Evolutionary conservation across 1,284 basidiomycete species (phyloP), one percentile per base, ranked within the genome.

Genomic region (Boletus smithii): DNA sequence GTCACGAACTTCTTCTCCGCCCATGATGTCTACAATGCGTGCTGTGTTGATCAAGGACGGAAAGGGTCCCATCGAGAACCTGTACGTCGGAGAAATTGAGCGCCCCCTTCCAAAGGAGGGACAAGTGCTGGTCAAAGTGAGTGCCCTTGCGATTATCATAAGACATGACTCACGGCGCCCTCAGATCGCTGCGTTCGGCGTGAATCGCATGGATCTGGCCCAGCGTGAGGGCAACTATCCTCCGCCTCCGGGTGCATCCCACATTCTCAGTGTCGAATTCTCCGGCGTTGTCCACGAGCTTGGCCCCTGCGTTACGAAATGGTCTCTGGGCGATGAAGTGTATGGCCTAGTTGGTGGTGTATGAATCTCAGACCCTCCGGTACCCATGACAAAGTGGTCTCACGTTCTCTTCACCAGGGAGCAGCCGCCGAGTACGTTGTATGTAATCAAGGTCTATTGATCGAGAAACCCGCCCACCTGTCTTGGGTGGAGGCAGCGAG

Each of bases 181-280:
- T 38, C 51, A 86, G 87, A 73, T 88, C 58, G 82, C 81, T 61
- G 83, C 83, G 0, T 95, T 95, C 63, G 91, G 91, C 13, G 66
- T 95, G 49, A 95, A 95, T 69, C 77, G 92, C 20, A 88, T 93
- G 91, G 93, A 95, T 64, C 76, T 93, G 38, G 53, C 67, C 32
- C 93, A 94, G 68, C 77, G 85, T 8, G 77, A 88, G 61, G 91
- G 91, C 7, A 67, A 70, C 35, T 95, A 95, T 63, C 85, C 91
- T 2, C 66, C 83, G 3, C 95, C 94, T 8, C 78, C 86, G 13
- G 89, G 87, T 42, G 79, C 84, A 13, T 85, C 86, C 14, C 68
- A 75, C 8, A 86, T 95, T 62, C 76, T 97, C 22, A 94, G 95
- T 8, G 91, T 97, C 46, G 95, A 97, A 68, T 97, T 97, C 67